These are phyloP conservation scores for Colletotrichum sp. DNA, from an alignment of 2,329 filamentous ascomycete genomes.

Conservation along the genomic window DNA sequence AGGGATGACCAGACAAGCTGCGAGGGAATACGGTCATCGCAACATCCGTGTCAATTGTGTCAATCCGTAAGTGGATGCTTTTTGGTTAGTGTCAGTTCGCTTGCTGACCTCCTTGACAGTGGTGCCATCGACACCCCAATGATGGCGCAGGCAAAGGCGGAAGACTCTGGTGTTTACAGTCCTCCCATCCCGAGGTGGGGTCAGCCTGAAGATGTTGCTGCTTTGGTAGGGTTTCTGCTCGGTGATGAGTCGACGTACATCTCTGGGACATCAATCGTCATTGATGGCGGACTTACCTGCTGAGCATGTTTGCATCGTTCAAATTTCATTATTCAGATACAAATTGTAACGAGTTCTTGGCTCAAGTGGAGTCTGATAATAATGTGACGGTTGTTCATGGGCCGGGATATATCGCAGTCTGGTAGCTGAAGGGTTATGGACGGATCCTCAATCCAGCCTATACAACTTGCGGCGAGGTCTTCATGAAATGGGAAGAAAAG, in stretches of 20 bases:
- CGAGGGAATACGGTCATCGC: background rate
- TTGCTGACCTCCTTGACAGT: background rate
- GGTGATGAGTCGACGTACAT: slow-evolving; percentile 30
- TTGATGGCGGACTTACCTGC: background rate
- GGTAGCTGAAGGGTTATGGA: too few species aligned
- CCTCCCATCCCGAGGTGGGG: slow-evolving; percentile 26
- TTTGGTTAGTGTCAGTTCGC: too few species aligned
- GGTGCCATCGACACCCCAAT: background rate
- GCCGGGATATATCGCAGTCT: too few species aligned
- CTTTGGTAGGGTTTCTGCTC: slow-evolving; percentile 28
- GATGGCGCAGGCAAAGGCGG: background rate
- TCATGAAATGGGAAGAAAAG: too few species aligned
- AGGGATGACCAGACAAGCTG: background rate
- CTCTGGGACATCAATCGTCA: slow-evolving; percentile 4
- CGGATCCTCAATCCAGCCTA: too few species aligned
- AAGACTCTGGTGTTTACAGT: background rate
- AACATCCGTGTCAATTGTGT: background rate
- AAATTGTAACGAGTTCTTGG: too few species aligned
- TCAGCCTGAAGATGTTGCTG: slow-evolving; percentile 28
- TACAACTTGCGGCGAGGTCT: too few species aligned
- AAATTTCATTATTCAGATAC: too few species aligned
- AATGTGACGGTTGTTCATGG: too few species aligned
- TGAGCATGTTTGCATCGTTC: too few species aligned
- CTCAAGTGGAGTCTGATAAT: too few species aligned
- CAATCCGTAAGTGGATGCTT: background rate